These are phyloP conservation scores for Talaromyces sp. DNA, from an alignment of 2,329 filamentous ascomycete genomes.

Conservation along the genomic window DNA sequence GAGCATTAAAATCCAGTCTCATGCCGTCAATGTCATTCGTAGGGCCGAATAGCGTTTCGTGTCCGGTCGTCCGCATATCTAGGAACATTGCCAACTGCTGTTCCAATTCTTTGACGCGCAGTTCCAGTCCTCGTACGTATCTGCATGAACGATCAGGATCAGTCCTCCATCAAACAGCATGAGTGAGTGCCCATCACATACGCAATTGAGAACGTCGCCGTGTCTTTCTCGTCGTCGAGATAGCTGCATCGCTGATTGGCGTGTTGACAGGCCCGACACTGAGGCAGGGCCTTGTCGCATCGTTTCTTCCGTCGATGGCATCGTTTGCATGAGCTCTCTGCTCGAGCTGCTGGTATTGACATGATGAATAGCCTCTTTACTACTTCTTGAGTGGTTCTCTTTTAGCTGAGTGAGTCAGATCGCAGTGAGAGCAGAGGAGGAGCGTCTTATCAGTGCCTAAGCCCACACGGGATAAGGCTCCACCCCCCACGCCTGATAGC, in stretches of 20 bases:
- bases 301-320: constrained; percentile 11
- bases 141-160: not conserved
- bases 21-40: not conserved
- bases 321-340: constrained; percentile 8
- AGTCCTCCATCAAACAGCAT: too few relatives aligned
- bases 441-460: not conserved
- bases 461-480: not conserved
- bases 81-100: constrained; percentile 9
- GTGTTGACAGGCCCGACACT: constrained; percentile 8
- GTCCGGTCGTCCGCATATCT: constrained; percentile 1
- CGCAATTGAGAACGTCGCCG: constrained; percentile 8
- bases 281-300: constrained; percentile 10
- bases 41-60: not conserved
- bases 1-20: not conserved
- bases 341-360: not conserved
- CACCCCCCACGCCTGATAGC: constrained; percentile 4
- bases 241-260: constrained; percentile 11
- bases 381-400: not conserved
- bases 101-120: constrained; percentile 8
- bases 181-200: not conserved
- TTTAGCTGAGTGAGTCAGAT: not conserved
- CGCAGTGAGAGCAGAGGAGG: not conserved
- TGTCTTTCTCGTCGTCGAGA: constrained; percentile 8
- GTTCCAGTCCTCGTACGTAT: constrained; percentile 7
- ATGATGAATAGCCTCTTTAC: not conserved